Percentiles rank a stretch among this genome's conserved stretches.
Conservation (phyloP, 2,329 filamentous ascomycete species). For the Alternaria ethzedia region DNA sequence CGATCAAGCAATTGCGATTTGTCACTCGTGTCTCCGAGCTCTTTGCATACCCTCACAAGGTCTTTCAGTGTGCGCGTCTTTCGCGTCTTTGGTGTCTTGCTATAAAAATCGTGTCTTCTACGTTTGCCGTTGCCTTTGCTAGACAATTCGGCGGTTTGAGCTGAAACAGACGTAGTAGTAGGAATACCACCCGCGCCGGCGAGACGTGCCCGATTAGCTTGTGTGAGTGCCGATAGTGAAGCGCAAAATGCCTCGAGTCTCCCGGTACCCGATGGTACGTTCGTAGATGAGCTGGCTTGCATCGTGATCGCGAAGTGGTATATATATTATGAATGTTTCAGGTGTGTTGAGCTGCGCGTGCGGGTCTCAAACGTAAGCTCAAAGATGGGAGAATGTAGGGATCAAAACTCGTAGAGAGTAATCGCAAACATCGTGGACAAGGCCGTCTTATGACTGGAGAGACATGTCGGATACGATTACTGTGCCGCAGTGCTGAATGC, state of each 20-base stretch:
- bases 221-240: not conserved
- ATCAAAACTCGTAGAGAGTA: not conserved
- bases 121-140: not conserved
- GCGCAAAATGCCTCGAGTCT: not conserved
- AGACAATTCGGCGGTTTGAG: not conserved
- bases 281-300: not conserved
- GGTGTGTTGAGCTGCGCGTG: not conserved
- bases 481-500: not conserved
- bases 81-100: not conserved
- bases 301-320: not conserved
- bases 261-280: not conserved
- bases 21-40: not conserved
- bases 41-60: not conserved
- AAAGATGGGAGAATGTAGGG: not conserved
- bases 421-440: not conserved
- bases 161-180: not conserved
- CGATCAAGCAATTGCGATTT: not conserved
- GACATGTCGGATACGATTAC: not conserved
- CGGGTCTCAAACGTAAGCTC: not conserved
- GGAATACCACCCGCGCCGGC: not conserved
- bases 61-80: not conserved
- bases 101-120: not conserved
- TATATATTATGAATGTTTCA: not conserved
- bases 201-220: not conserved
- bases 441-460: not conserved